Conservation (phyloP, 2,329 filamentous ascomycete genomes). For the Diaporthe destruens region DNA sequence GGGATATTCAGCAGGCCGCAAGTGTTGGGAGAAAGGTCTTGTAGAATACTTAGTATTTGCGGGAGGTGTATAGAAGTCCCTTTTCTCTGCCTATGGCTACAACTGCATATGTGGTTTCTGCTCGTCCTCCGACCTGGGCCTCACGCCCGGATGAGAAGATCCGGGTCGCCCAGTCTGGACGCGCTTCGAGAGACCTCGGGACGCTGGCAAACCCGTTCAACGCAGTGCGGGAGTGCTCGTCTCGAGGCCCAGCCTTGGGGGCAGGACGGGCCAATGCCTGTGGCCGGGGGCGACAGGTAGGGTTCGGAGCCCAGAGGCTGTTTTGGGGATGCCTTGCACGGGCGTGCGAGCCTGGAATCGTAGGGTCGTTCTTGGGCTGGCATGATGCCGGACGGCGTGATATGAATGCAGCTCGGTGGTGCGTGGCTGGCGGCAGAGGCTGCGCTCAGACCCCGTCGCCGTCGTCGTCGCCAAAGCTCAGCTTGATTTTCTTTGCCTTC, state of each 20-base stretch:
- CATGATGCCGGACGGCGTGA: neutral
- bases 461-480: slow-evolving; percentile 76
- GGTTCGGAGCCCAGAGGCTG: neutral
- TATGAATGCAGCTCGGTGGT: too few relatives aligned
- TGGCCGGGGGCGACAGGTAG: neutral
- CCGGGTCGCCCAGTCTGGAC: neutral
- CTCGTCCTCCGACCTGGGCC: neutral
- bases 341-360: neutral
- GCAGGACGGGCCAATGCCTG: neutral
- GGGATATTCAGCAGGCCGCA: slow-evolving; percentile 4
- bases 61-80: slow-evolving; percentile 46
- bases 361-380: neutral
- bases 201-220: neutral
- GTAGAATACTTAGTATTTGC: slow-evolving; percentile 54
- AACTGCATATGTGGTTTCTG: neutral
- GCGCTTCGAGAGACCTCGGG: neutral
- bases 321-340: neutral
- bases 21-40: slow-evolving; percentile 45
- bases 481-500: slow-evolving; percentile 73
- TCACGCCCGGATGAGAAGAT: neutral
- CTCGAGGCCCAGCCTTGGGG: neutral
- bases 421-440: neutral
- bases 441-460: slow-evolving; percentile 61
- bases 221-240: neutral
- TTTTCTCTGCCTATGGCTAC: slow-evolving; percentile 38